These are phyloP conservation scores for Neostapfia colusana DNA, from an alignment of 176 grass and related monocot genomes.

Conservation along the genomic window DNA sequence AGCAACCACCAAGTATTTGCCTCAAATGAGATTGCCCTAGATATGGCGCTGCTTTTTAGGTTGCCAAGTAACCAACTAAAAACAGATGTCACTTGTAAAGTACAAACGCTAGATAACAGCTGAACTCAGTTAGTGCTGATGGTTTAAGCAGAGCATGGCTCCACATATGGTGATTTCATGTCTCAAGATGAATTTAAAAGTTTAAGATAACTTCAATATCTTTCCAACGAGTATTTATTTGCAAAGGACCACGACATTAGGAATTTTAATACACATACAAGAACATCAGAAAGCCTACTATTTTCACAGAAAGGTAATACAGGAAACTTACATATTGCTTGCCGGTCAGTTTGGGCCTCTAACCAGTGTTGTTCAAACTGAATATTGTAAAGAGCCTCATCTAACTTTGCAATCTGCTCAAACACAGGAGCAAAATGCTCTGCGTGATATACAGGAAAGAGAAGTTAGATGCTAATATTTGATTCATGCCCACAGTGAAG, in stretches of 20 bases:
- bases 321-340: slow-evolving; percentile 70
- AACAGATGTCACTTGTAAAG: background rate
- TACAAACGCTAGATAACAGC: background rate
- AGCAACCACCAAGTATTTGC: slow-evolving; percentile 12
- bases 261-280: background rate
- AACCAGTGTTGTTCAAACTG: slow-evolving; percentile 99
- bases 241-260: background rate
- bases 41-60: background rate
- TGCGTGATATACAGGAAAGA: slow-evolving; percentile 39
- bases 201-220: no score
- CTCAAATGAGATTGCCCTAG: background rate
- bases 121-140: background rate
- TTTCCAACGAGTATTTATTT: no score
- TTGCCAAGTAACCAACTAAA: background rate
- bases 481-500: background rate
- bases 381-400: slow-evolving; percentile 97
- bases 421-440: slow-evolving; percentile 91
- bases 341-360: slow-evolving; percentile 95
- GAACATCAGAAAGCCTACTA: background rate
- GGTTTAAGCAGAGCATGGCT: background rate
- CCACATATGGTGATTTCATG: no score
- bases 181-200: no score
- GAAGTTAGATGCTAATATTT: background rate
- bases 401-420: slow-evolving; percentile 95
- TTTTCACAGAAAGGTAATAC: background rate